Base-by-base conservation (phyloP, 116 monocot genomes). In the Dioscorea cayenensis region DNA sequence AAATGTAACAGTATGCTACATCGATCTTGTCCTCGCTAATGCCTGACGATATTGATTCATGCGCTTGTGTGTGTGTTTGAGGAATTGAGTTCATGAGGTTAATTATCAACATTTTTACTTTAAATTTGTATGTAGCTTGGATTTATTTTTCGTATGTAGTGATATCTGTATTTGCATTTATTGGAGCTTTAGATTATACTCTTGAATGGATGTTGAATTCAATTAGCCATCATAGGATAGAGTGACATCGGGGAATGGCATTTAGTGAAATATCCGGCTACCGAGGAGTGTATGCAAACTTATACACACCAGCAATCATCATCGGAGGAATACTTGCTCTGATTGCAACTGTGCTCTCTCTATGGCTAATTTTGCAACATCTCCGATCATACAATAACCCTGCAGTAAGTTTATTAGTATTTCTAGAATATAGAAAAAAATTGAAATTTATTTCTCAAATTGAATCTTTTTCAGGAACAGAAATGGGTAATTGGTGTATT, bases 401-500 rank as follows among this genome's bases (percentile, higher is more conserved):
- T 73, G 71, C 68, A n/a, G 90, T 91, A 66, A 84, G 84, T 80
- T 64, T 6, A 19, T 1, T 0, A 23, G 22, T 62, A 23, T 60
- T 55, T 16, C 25, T 25, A 25, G 25, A 25, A 25, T 25, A 0
- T 25, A 25, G 25, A 25, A 25, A 25, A 25, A 25, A 25, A 25
- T 36, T 18, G 12, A 37, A 36, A 36, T 36, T 36, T 14, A 37
- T 1, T 0, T 35, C 6, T 59, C 4, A 23, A 36, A 20, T 36
- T 75, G 18, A 63, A 38, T 38, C 38, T 19, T 66, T 66, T 80
- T 60, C 85, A 94, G 94, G 94, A 94, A 64, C 94, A 94, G 59
- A 90, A 94, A 75, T 94, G 88, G 94, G 82, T 90, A 50, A 90
- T 90, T 12, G 83, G 83, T 55, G 82, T 94, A 13, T 71, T 87